phyloP scores from a whole-genome alignment of 2,329 filamentous ascomycete species.

The Sporothrix pseudoabietina region DNA sequence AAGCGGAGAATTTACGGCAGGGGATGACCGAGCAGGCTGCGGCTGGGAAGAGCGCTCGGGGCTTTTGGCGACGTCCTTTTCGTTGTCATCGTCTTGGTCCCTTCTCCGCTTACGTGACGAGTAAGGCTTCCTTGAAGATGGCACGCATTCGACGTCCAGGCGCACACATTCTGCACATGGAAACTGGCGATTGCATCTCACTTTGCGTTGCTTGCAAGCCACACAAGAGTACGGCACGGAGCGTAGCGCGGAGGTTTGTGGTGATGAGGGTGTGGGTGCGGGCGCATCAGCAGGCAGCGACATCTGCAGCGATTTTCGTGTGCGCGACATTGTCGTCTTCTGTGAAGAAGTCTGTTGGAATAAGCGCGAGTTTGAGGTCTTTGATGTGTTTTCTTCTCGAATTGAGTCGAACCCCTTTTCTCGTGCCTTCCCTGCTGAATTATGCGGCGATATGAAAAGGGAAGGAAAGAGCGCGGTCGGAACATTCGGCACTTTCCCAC shows the following conservation, averaged over 20 bases:
- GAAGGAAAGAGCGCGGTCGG: constrained; percentile 3
- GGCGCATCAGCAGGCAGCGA: neutral
- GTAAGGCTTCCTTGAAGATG: constrained; percentile 44
- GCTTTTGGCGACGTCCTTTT: neutral
- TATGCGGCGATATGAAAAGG: neutral
- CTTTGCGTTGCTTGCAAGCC: constrained; percentile 55
- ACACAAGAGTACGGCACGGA: constrained; percentile 48
- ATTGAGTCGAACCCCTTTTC: neutral
- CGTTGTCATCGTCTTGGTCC: neutral
- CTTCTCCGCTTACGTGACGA: constrained; percentile 51
- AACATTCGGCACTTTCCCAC: constrained; percentile 21
- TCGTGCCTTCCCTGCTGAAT: neutral
- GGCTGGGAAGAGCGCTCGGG: neutral
- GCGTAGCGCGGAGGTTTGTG: neutral
- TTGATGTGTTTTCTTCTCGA: neutral
- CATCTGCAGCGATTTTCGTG: neutral
- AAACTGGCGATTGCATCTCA: constrained; percentile 51
- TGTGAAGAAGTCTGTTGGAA: neutral
- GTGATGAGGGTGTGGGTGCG: neutral
- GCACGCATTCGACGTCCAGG: constrained; percentile 42
- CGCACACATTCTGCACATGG: constrained; percentile 50
- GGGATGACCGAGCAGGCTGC: neutral
- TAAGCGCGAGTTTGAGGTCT: neutral
- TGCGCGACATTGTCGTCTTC: neutral
- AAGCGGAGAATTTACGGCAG: neutral